Conservation (phyloP, 2,329 filamentous ascomycete genomes). For the Aspergillus japonicus region DNA sequence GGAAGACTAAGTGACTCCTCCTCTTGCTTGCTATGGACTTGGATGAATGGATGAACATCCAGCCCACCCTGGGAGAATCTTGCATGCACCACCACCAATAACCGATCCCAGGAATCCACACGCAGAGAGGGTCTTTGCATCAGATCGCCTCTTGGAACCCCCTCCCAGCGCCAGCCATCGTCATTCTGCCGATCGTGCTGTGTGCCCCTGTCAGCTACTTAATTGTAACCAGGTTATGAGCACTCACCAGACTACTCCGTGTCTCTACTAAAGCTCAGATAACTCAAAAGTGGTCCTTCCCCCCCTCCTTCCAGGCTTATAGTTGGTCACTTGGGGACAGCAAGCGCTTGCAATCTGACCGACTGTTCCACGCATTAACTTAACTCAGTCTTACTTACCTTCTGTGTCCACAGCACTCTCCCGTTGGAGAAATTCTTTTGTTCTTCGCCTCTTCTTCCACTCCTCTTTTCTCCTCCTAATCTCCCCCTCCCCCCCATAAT, state of each 20-base stretch:
- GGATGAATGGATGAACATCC: background rate
- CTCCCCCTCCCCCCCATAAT: background rate
- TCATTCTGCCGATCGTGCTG: slow-evolving; percentile 18
- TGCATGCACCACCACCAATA: background rate
- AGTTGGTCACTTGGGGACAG: slow-evolving; percentile 9
- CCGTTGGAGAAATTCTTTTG: slow-evolving; percentile 8
- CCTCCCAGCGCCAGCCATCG: slow-evolving; percentile 10
- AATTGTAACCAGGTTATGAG: background rate
- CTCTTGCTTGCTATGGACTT: slow-evolving; percentile 4
- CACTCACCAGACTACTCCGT: slow-evolving; percentile 2
- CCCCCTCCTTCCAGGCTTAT: slow-evolving; percentile 7
- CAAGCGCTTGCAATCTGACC: slow-evolving; percentile 7
- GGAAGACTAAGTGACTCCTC: background rate
- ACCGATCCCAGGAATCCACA: background rate
- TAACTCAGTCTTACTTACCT: background rate
- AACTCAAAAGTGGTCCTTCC: slow-evolving; percentile 18
- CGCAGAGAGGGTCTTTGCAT: slow-evolving; percentile 2
- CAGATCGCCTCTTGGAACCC: slow-evolving; percentile 3
- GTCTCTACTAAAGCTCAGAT: background rate
- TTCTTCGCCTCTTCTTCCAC: slow-evolving; percentile 1
- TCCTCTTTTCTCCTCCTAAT: background rate
- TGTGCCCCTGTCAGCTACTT: slow-evolving; percentile 16
- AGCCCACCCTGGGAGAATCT: background rate
- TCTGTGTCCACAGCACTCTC: slow-evolving; percentile 14
- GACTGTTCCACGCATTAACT: slow-evolving; percentile 2